phyloP scores from a whole-genome alignment of 139 green algal genomes.

The Medakamo hakoo region DNA sequence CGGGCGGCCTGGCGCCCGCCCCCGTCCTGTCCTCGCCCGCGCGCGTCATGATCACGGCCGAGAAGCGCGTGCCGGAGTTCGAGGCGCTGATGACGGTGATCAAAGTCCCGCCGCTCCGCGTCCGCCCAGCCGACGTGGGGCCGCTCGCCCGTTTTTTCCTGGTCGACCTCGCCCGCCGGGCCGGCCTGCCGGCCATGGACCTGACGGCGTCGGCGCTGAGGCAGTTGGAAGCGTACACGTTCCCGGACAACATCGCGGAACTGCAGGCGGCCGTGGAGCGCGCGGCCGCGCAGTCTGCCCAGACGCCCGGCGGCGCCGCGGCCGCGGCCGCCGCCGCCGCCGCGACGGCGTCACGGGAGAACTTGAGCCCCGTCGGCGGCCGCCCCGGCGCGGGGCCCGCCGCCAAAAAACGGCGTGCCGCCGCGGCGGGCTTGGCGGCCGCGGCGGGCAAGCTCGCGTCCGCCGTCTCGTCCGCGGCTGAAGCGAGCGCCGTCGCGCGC shows the following conservation, averaged over 20 bases:
- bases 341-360: too few relatives aligned
- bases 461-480: too few relatives aligned
- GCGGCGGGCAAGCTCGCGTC: not conserved
- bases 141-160: slow-evolving; percentile 20
- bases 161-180: slow-evolving; percentile 10
- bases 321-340: not conserved
- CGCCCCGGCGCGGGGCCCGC: too few relatives aligned
- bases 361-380: too few relatives aligned
- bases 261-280: slow-evolving; percentile 36
- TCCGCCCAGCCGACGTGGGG: slow-evolving; percentile 42
- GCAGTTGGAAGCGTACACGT: slow-evolving; percentile 39
- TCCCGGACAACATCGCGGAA: slow-evolving; percentile 51
- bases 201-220: slow-evolving; percentile 39
- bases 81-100: slow-evolving; percentile 23
- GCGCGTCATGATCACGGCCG: slow-evolving; percentile 27
- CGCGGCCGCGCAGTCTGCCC: slow-evolving; percentile 27
- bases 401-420: too few relatives aligned
- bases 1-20: not conserved
- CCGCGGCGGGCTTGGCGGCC: too few relatives aligned
- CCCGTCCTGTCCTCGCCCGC: not conserved
- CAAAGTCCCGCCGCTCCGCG: slow-evolving; percentile 50
- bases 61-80: slow-evolving; percentile 16
- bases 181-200: slow-evolving; percentile 4
- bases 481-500: too few relatives aligned
- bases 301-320: not conserved